Conservation (phyloP, 805 yeast species). For the Yarrowia phangngaensis region DNA sequence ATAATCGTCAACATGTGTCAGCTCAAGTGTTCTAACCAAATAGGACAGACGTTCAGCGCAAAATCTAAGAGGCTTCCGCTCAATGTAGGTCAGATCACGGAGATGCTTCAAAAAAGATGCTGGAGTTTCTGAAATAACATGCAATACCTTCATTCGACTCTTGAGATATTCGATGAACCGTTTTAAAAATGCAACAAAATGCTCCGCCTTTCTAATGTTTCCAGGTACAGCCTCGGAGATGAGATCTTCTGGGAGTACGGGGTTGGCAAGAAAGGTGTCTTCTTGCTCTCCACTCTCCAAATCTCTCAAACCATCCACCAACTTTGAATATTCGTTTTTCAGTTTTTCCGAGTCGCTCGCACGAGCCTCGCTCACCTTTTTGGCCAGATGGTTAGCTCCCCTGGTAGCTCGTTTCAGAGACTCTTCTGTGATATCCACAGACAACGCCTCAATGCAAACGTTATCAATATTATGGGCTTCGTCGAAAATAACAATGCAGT, state of each 20-base stretch:
- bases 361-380: slow-evolving; percentile 80
- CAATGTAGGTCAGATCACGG: slow-evolving; percentile 89
- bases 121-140: slow-evolving; percentile 98
- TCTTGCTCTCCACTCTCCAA: slow-evolving; percentile 61
- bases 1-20: slow-evolving; percentile 84
- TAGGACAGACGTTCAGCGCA: slow-evolving; percentile 89
- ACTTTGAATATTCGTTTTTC: slow-evolving; percentile 84
- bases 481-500: slow-evolving; percentile 90
- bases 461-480: slow-evolving; percentile 99
- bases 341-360: slow-evolving; percentile 75
- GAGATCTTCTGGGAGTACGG: slow-evolving; percentile 79
- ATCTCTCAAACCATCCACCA: slow-evolving; percentile 84
- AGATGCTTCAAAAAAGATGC: slow-evolving; percentile 86
- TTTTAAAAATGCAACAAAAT: slow-evolving; percentile 87
- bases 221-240: slow-evolving; percentile 95
- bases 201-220: slow-evolving; percentile 94
- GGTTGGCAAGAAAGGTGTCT: slow-evolving; percentile 78
- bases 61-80: slow-evolving; percentile 82
- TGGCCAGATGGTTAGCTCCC: slow-evolving; percentile 77
- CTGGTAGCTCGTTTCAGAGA: slow-evolving; percentile 77
- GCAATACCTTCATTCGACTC: slow-evolving; percentile 95
- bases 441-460: slow-evolving; percentile 93
- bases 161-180: slow-evolving; percentile 91
- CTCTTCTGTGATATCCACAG: slow-evolving; percentile 89
- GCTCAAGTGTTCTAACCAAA: slow-evolving; percentile 82